Evolutionary conservation across 2,329 filamentous ascomycete genomes (phyloP), one percentile per base, ranked within the genome.

Genomic region (Monilinia fructigena): DNA sequence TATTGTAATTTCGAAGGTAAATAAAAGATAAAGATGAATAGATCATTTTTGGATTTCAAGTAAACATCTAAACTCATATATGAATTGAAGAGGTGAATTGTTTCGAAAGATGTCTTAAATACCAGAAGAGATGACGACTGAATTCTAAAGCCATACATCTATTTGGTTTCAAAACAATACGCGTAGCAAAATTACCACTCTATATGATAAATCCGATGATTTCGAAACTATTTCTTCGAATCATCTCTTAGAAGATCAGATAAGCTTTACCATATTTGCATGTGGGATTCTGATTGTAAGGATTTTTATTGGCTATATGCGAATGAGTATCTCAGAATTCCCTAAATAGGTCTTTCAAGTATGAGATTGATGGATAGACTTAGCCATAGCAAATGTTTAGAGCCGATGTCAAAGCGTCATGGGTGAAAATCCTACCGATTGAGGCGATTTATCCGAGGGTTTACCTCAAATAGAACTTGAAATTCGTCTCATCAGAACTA

Each of bases 131-230:
- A 59, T 12, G n/a, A 28, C 5, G 18, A 14, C 18, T 48, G 4
- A 52, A 26, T 8, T 3, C 18, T 47, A 47, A 48, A 40, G 28
- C 40, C 26, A 26, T 42, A 59, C 26, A 20, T 48, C 42, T 35
- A 23, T 2, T 35, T 6, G 18, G 38, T 35, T 59, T 48, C 56
- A 47, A 59, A 48, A 59, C 56, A 48, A 12, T 18, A 48, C 48
- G 40, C 56, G 56, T 59, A 59, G 20, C 56, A 59, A 6, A 5
- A 58, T 58, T 10, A 16, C 23, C 48, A 52, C 48, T 52, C 26
- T 12, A 16, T 52, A 26, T 14, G 48, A 52, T 28, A 28, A n/a
- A 28, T 28, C 12, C 4, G 23, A 52, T 52, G 12, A 23, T 52
- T 52, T 28, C 23, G 48, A 10, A 18, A 28, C 11, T 52, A 4